Evolutionary conservation across 306 rosid genomes (phyloP).

Genomic region (Dalbergia oliveri): DNA sequence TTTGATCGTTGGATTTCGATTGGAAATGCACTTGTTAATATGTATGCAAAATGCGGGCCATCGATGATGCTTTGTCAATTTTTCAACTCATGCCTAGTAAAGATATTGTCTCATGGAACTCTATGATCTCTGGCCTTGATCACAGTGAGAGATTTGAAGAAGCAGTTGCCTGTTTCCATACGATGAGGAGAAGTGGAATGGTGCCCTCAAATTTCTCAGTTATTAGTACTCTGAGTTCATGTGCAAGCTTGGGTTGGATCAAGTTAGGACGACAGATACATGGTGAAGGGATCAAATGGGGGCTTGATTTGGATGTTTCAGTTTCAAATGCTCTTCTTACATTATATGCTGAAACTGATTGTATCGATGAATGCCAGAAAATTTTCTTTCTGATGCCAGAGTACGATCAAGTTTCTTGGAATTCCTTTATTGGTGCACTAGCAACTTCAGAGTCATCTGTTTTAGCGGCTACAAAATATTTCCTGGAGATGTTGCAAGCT

Average conservation of each 20-base stretch:
- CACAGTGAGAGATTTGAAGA: constrained; percentile 75
- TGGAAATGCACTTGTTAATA: constrained; percentile 84
- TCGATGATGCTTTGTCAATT: constrained; percentile 67
- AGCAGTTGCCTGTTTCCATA: constrained; percentile 65
- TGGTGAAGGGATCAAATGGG: constrained; percentile 74
- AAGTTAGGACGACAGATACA: constrained; percentile 76
- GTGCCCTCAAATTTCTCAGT: constrained; percentile 83
- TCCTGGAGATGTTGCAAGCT: constrained; percentile 75
- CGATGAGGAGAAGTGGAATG: constrained; percentile 72
- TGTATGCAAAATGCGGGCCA: constrained; percentile 80
- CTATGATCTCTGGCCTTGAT: constrained; percentile 87
- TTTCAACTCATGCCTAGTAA: constrained; percentile 64
- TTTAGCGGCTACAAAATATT: constrained; percentile 67
- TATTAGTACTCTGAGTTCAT: constrained; percentile 89
- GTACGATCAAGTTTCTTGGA: constrained; percentile 88
- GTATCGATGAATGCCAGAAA: constrained; percentile 64
- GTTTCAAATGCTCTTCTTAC: constrained; percentile 88
- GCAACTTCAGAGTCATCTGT: constrained; percentile 66
- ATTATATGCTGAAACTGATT: constrained; percentile 75
- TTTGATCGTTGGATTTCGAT: constrained; percentile 53
- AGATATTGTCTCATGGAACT: constrained; percentile 86
- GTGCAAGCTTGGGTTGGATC: constrained; percentile 84
- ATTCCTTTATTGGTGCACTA: constrained; percentile 80
- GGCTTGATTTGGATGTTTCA: constrained; percentile 90
- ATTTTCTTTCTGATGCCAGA: constrained; percentile 79